These are phyloP conservation scores for Stephanodiscus minutulus DNA, from an alignment of 108 stramenopile genomes.

Conservation along the genomic window DNA sequence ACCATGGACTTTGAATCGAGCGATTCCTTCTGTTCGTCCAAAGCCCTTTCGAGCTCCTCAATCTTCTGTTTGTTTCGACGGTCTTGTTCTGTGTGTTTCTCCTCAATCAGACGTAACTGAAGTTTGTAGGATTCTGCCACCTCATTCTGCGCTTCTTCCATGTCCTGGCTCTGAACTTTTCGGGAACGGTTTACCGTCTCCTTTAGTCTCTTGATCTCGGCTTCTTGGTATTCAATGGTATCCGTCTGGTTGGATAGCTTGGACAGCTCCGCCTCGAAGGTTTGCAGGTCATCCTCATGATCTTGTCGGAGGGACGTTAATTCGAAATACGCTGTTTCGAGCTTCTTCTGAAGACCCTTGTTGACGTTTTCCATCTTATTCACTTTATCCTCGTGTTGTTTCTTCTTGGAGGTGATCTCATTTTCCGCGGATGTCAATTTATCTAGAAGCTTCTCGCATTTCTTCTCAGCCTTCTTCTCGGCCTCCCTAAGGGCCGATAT, in stretches of 20 bases:
- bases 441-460: constrained; percentile 15
- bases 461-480: constrained; percentile 21
- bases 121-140: constrained; percentile 49
- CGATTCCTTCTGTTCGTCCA: constrained; percentile 32
- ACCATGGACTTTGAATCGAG: constrained; percentile 37
- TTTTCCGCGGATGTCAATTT: too few relatives aligned
- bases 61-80: constrained; percentile 27
- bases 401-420: constrained; percentile 21
- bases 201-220: constrained; percentile 27
- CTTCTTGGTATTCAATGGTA: constrained; percentile 28
- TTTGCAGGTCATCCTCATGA: constrained; percentile 22
- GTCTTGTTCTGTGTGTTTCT: constrained; percentile 29
- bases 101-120: constrained; percentile 37
- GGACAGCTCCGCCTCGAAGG: constrained; percentile 18
- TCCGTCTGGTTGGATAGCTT: constrained; percentile 22
- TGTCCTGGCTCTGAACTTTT: constrained; percentile 14
- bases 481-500: not conserved
- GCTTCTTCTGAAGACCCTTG: constrained; percentile 40
- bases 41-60: constrained; percentile 25
- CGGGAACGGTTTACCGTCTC: constrained; percentile 16
- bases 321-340: constrained; percentile 37
- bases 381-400: constrained; percentile 16
- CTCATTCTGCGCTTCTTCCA: constrained; percentile 36
- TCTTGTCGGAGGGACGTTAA: constrained; percentile 17
- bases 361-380: constrained; percentile 38